Evolutionary conservation across 352 stramenopile genomes (phyloP).

Genomic region (Blastocystis sp.): DNA sequence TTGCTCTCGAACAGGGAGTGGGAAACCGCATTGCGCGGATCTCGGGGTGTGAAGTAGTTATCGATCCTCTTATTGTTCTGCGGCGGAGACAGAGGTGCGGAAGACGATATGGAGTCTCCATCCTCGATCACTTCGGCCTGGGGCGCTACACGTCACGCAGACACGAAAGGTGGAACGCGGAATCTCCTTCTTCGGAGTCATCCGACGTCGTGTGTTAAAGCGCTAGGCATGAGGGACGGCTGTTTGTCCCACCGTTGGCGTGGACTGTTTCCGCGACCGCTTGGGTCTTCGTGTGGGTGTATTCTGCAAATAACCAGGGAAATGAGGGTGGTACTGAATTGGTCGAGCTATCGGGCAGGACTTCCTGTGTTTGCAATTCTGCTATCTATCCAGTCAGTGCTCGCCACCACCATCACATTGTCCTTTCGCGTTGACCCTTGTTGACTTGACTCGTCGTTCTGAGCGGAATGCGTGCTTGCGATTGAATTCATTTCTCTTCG

Average conservation of each 20-base stretch:
- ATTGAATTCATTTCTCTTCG: not conserved
- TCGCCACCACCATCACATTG: not conserved
- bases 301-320: not conserved
- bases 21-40: not conserved
- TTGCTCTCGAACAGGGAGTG: conserved; percentile 39
- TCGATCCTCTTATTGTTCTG: conserved; percentile 63
- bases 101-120: conserved; percentile 46
- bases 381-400: conserved; percentile 12
- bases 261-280: conserved; percentile 51
- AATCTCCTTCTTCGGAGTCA: conserved; percentile 48
- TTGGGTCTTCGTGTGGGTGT: not conserved
- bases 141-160: not conserved
- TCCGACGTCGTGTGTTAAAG: conserved; percentile 2
- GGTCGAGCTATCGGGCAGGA: conserved; percentile 44
- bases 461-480: not conserved
- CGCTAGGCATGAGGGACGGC: conserved; percentile 1
- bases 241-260: conserved; percentile 9
- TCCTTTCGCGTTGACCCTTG: not conserved
- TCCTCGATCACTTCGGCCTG: conserved; percentile 26
- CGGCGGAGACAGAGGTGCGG: conserved; percentile 30
- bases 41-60: conserved; percentile 47
- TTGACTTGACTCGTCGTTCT: not conserved
- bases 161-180: not conserved
- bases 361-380: conserved; percentile 33
- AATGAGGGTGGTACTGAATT: conserved; percentile 8